phyloP scores from a whole-genome alignment of 768 basidiomycete species.

The Trichaptum fuscoviolaceum region DNA sequence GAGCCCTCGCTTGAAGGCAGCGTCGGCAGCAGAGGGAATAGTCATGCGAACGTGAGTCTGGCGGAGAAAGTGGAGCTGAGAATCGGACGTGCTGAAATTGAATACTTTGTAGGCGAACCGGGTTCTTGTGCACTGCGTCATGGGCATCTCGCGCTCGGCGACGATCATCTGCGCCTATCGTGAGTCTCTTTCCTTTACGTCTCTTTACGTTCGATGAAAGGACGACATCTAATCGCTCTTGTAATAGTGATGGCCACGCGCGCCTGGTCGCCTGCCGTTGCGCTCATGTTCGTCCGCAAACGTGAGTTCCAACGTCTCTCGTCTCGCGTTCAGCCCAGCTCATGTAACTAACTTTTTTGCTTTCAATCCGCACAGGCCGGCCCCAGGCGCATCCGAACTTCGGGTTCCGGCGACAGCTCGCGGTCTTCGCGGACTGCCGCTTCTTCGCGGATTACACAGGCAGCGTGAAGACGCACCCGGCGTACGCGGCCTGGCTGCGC shows the following conservation, averaged over 20 bases:
- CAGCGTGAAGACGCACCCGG: slow-evolving; percentile 26
- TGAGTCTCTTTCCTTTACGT: slow-evolving; percentile 27
- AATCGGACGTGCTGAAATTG: not conserved
- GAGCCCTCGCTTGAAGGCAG: slow-evolving; percentile 10
- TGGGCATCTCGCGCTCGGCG: slow-evolving; percentile 67
- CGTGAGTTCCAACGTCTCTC: too few relatives aligned
- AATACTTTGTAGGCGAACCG: slow-evolving; percentile 36
- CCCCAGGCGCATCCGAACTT: slow-evolving; percentile 36
- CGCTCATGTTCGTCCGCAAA: slow-evolving; percentile 45
- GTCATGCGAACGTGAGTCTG: not conserved
- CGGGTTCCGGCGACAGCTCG: slow-evolving; percentile 55
- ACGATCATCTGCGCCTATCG: slow-evolving; percentile 54
- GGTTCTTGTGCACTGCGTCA: slow-evolving; percentile 67
- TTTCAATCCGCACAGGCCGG: slow-evolving; percentile 28
- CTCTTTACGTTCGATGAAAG: slow-evolving; percentile 5
- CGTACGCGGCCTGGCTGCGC: slow-evolving; percentile 57
- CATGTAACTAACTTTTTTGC: too few relatives aligned
- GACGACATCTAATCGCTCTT: slow-evolving; percentile 1
- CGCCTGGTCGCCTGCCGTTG: slow-evolving; percentile 35
- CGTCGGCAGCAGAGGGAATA: not conserved
- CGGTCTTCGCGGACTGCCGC: slow-evolving; percentile 46
- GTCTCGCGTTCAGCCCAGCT: too few relatives aligned
- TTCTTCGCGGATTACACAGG: slow-evolving; percentile 20
- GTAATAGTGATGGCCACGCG: slow-evolving; percentile 45
- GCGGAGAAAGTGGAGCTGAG: not conserved